Percentiles rank a stretch among this genome's conserved stretches.
These are phyloP conservation scores for Pseudognaphalium luteoalbum DNA, from an alignment of 129 eudicot genomes.

Conservation along the genomic window DNA sequence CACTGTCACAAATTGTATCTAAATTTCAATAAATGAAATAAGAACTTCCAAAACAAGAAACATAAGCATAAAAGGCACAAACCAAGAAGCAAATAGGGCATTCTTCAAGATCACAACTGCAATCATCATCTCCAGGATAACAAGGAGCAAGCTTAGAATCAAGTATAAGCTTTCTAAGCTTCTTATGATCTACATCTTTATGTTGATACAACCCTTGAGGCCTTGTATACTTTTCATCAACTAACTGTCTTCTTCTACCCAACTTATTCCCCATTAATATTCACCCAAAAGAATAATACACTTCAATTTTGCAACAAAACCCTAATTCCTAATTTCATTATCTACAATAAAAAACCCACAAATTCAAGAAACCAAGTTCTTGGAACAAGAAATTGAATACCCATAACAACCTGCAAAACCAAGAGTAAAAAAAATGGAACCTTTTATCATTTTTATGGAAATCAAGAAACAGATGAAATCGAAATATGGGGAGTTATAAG, in stretches of 20 bases:
- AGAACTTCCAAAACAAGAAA: conserved; percentile 1
- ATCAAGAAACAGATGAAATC: conserved; percentile 10
- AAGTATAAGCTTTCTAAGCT: conserved; percentile 93
- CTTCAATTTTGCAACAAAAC: conserved; percentile 22
- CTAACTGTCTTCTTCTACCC: conserved; percentile 81
- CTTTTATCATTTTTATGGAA: conserved; percentile 2
- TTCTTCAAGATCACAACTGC: conserved; percentile 78
- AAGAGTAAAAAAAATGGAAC: conserved; percentile 3
- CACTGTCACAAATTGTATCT: neutral
- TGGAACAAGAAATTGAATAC: conserved; percentile 1
- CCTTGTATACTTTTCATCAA: conserved; percentile 92
- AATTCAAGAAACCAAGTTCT: conserved; percentile 5
- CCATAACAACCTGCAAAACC: conserved; percentile 35
- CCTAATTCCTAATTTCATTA: conserved; percentile 33
- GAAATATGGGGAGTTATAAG: conserved; percentile 9
- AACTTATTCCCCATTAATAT: conserved; percentile 86
- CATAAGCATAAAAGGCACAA: conserved; percentile 28
- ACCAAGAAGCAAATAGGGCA: conserved; percentile 99
- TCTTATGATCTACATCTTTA: conserved; percentile 94
- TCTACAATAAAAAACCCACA: conserved; percentile 7
- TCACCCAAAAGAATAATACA: conserved; percentile 13
- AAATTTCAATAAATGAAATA: neutral
- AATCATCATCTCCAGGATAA: conserved; percentile 91
- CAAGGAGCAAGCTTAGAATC: conserved; percentile 97
- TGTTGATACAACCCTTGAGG: conserved; percentile 97